These are phyloP conservation scores for Pseudogymnoascus sp. DNA, from an alignment of 2,329 filamentous ascomycete species.

Conservation along the genomic window DNA sequence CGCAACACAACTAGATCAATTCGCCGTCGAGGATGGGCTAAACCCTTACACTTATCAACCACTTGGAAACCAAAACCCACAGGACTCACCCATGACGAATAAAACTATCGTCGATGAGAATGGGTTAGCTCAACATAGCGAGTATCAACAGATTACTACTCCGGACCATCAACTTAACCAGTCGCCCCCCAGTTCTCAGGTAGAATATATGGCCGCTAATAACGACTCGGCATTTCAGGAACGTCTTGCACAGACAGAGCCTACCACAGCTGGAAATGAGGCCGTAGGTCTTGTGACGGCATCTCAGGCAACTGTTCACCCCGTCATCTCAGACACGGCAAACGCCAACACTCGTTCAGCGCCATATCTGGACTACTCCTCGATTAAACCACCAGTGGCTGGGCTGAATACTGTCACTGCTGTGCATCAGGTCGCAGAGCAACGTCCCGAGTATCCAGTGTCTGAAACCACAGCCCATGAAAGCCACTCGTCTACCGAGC, in stretches of 20 bases:
- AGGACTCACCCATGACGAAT: background rate
- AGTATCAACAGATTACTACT: background rate
- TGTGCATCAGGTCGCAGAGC: background rate
- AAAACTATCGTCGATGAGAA: background rate
- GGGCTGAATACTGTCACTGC: background rate
- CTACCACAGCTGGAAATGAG: background rate
- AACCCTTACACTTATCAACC: slow-evolving; percentile 44
- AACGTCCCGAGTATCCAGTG: background rate
- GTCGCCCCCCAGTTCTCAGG: background rate
- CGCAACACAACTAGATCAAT: slow-evolving; percentile 41
- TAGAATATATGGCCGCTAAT: background rate
- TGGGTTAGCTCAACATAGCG: background rate
- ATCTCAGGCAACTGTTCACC: background rate
- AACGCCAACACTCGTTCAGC: background rate
- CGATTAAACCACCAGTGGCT: background rate
- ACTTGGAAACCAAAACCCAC: background rate
- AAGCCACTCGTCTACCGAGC: background rate
- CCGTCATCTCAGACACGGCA: background rate
- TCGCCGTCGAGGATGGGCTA: slow-evolving; percentile 46
- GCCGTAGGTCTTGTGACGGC: background rate
- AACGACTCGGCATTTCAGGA: slow-evolving; percentile 2
- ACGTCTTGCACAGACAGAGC: background rate
- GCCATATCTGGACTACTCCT: background rate
- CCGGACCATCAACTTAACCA: background rate
- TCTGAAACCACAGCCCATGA: background rate